Percentiles rank a stretch among this genome's conserved stretches.
These are phyloP conservation scores for Psilocybe cubensis DNA, from an alignment of 768 basidiomycete species.

Conservation along the genomic window DNA sequence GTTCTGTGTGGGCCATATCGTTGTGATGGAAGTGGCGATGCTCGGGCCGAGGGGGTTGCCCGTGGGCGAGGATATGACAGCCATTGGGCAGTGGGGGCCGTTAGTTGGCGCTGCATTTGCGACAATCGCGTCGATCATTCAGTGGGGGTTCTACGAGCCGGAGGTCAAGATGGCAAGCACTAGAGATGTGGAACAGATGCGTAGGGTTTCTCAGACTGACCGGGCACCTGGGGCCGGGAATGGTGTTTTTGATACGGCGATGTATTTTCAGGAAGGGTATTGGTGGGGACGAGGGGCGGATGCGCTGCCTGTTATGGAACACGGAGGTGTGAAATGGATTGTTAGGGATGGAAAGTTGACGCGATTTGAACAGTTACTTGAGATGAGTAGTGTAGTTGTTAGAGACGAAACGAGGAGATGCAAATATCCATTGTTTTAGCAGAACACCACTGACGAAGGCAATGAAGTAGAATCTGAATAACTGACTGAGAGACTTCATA, in stretches of 20 bases:
- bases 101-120: constrained; percentile 13
- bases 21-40: constrained; percentile 4
- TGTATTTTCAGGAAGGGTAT: constrained; percentile 7
- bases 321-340: not conserved
- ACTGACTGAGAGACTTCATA: too few species aligned
- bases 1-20: constrained; percentile 5
- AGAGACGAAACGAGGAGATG: too few species aligned
- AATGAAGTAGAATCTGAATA: too few species aligned
- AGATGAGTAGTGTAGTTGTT: too few species aligned
- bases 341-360: not conserved
- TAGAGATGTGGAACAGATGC: not conserved
- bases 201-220: not conserved
- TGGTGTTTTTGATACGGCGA: not conserved
- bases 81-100: constrained; percentile 14
- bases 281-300: constrained; percentile 9
- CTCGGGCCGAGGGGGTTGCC: constrained; percentile 9
- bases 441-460: too few species aligned
- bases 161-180: too few species aligned
- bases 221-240: not conserved
- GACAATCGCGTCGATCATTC: constrained; percentile 6
- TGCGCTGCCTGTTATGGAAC: constrained; percentile 10
- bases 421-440: too few species aligned
- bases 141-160: constrained; percentile 3
- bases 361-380: too few species aligned
- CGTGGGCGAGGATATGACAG: constrained; percentile 8